phyloP scores from a whole-genome alignment of 1,284 basidiomycete species.

The Crepidotus sp. region DNA sequence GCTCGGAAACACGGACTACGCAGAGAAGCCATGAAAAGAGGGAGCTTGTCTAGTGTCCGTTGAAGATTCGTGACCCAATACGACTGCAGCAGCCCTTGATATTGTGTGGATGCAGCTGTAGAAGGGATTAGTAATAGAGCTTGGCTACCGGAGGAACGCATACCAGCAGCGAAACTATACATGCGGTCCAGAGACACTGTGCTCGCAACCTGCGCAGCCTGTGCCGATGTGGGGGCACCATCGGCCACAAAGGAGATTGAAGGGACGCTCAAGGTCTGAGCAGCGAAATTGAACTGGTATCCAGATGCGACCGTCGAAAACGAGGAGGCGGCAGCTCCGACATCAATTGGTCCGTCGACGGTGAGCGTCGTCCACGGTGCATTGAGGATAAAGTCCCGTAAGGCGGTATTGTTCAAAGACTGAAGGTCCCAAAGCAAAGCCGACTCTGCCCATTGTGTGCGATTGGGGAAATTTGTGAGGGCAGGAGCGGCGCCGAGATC shows the following conservation, averaged over 20 bases:
- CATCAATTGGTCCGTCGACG: slow-evolving; percentile 34
- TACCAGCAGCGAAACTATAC: slow-evolving; percentile 52
- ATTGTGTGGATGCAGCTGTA: slow-evolving; percentile 49
- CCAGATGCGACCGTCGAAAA: slow-evolving; percentile 41
- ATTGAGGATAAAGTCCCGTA: slow-evolving; percentile 38
- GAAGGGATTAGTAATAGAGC: slow-evolving; percentile 7
- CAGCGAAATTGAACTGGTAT: slow-evolving; percentile 50
- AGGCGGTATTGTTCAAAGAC: slow-evolving; percentile 22
- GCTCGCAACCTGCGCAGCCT: slow-evolving; percentile 36
- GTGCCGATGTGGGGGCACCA: slow-evolving; percentile 38
- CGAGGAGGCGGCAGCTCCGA: slow-evolving; percentile 19
- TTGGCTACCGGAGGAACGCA: slow-evolving; percentile 17
- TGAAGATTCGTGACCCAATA: slow-evolving; percentile 52
- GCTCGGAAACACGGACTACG: slow-evolving; percentile 20
- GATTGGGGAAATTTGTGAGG: slow-evolving; percentile 33
- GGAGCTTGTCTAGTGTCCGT: slow-evolving; percentile 35
- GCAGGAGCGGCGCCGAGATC: slow-evolving; percentile 46
- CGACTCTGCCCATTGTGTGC: slow-evolving; percentile 47
- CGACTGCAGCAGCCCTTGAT: slow-evolving; percentile 34
- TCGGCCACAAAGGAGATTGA: slow-evolving; percentile 36
- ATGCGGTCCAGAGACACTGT: slow-evolving; percentile 45
- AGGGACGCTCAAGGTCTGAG: slow-evolving; percentile 39
- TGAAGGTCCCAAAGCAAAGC: slow-evolving; percentile 49
- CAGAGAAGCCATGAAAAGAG: slow-evolving; percentile 38
- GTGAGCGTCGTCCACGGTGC: slow-evolving; percentile 39